Percentiles rank a stretch among this genome's conserved stretches.
These are phyloP conservation scores for Clonostachys chloroleuca DNA, from an alignment of 2,329 filamentous ascomycete genomes.

Conservation along the genomic window DNA sequence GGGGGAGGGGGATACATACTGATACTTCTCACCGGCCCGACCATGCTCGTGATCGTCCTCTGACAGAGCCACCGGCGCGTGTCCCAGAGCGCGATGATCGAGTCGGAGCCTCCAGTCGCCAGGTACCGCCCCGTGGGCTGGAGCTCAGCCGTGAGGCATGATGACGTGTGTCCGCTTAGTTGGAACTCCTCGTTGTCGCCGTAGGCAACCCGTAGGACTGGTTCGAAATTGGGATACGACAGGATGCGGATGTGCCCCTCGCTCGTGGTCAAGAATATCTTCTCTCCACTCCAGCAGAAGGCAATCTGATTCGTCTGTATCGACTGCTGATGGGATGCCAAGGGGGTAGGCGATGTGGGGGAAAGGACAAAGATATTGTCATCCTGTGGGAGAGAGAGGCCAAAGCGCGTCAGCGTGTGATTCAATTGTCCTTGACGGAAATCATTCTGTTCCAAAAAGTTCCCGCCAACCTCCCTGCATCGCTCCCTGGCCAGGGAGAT, in stretches of 20 bases:
- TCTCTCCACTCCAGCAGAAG: slow-evolving; percentile 70
- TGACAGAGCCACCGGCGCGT: slow-evolving; percentile 74
- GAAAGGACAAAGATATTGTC: slow-evolving; percentile 61
- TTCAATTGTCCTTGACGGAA: too few relatives aligned
- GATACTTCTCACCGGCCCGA: slow-evolving; percentile 65
- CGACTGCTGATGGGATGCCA: slow-evolving; percentile 56
- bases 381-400: slow-evolving; percentile 32
- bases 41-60: slow-evolving; percentile 64
- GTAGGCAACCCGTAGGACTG: slow-evolving; percentile 43
- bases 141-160: slow-evolving; percentile 64
- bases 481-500: background rate
- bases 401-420: too few relatives aligned
- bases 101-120: slow-evolving; percentile 72
- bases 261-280: slow-evolving; percentile 66
- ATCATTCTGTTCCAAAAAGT: too few relatives aligned
- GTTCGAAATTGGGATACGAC: slow-evolving; percentile 60
- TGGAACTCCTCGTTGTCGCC: slow-evolving; percentile 43
- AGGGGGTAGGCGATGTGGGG: slow-evolving; percentile 48
- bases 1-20: slow-evolving; percentile 31
- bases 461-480: too few relatives aligned
- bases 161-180: slow-evolving; percentile 69
- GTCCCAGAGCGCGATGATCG: slow-evolving; percentile 73
- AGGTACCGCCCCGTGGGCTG: slow-evolving; percentile 69
- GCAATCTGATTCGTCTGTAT: slow-evolving; percentile 68
- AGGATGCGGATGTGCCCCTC: slow-evolving; percentile 69